Percentiles rank a stretch among this genome's conserved stretches.
phyloP scores from a whole-genome alignment of 1,284 basidiomycete species.

The Ustilago crameri region DNA sequence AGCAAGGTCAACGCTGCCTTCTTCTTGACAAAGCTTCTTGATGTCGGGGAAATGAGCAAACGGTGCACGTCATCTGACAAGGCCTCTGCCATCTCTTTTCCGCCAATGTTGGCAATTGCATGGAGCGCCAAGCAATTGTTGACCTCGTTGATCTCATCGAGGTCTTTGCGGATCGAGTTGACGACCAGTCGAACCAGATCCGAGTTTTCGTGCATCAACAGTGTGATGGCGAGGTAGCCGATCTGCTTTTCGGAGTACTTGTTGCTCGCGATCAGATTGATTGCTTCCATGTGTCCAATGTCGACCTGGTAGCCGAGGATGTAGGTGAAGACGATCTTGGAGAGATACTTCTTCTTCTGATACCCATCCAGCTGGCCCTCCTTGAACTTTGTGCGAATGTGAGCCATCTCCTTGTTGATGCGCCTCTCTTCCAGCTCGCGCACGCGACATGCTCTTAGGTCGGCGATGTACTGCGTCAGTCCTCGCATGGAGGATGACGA shows the following conservation, averaged over 20 bases:
- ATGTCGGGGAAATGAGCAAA: constrained; percentile 93
- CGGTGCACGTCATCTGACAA: constrained; percentile 92
- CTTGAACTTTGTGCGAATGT: constrained; percentile 99
- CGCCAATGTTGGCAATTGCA: constrained; percentile 97
- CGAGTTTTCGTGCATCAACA: constrained; percentile 98
- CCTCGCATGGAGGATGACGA: constrained; percentile 58
- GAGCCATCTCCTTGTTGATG: constrained; percentile 99
- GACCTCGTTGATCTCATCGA: constrained; percentile 93
- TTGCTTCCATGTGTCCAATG: constrained; percentile 98
- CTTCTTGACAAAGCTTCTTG: constrained; percentile 94
- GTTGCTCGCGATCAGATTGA: constrained; percentile 92
- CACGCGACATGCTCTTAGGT: constrained; percentile 83
- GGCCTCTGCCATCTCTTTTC: constrained; percentile 97
- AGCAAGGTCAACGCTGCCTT: constrained; percentile 95
- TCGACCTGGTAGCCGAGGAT: constrained; percentile 99
- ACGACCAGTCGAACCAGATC: constrained; percentile 94
- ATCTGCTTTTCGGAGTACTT: constrained; percentile 99
- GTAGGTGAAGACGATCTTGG: constrained; percentile 98
- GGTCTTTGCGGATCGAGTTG: constrained; percentile 96
- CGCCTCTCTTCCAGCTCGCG: constrained; percentile 82
- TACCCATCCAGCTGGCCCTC: constrained; percentile 97
- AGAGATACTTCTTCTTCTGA: constrained; percentile 94
- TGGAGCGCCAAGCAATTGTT: constrained; percentile 96
- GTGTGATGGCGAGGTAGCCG: constrained; percentile 94
- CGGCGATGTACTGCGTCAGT: constrained; percentile 87